Conservation (phyloP, 306 rosid genomes). For the Dalbergia cochinchinensis region DNA sequence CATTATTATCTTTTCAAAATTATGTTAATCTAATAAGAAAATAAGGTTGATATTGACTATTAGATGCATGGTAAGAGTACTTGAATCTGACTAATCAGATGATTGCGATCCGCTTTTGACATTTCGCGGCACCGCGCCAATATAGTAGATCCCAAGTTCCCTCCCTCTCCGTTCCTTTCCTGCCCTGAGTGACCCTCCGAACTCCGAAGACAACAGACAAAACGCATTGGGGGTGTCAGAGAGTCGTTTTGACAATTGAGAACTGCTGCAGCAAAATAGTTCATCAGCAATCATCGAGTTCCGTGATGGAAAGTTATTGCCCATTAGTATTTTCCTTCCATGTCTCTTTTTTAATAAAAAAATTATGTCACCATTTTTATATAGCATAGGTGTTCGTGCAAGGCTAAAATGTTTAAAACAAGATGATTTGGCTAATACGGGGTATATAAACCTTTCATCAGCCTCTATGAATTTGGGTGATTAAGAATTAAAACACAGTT, state of each 20-base stretch:
- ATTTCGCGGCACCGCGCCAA: no score
- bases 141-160: background rate
- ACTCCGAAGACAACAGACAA: background rate
- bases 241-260: slow-evolving; percentile 27
- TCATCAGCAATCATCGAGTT: slow-evolving; percentile 9
- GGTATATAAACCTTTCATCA: background rate
- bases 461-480: no score
- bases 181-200: background rate
- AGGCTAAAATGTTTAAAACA: background rate
- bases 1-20: no score
- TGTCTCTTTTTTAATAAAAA: background rate
- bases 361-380: no score
- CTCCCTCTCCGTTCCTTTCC: no score
- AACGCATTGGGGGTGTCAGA: slow-evolving; percentile 20
- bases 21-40: background rate
- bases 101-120: background rate
- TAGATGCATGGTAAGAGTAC: background rate
- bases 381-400: slow-evolving; percentile 1
- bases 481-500: no score
- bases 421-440: background rate
- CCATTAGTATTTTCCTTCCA: background rate
- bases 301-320: background rate
- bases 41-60: background rate
- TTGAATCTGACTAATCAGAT: background rate
- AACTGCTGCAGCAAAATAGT: background rate